Evolutionary conservation across 805 yeast species (phyloP).

Genomic region (Wickerhamomyces silvicola): DNA sequence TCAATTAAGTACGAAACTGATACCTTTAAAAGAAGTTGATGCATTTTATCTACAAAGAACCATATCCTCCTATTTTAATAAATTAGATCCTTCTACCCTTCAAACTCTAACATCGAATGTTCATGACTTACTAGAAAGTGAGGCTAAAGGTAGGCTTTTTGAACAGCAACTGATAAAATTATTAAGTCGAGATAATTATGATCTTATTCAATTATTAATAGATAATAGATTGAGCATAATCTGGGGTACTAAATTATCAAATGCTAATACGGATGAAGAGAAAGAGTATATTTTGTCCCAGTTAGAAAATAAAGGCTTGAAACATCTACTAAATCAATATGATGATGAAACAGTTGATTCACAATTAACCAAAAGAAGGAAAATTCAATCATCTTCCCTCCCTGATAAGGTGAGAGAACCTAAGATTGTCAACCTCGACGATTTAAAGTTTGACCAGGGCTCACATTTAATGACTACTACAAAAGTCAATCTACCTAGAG

Average conservation of each 20-base stretch:
- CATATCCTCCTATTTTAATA: constrained; percentile 29
- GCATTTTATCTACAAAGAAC: constrained; percentile 50
- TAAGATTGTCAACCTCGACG: constrained; percentile 53
- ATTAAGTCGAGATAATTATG: constrained; percentile 45
- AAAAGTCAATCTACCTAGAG: constrained; percentile 71
- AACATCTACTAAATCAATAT: constrained; percentile 36
- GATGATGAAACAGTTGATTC: constrained; percentile 13
- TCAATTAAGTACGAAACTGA: neutral
- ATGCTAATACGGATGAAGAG: constrained; percentile 31
- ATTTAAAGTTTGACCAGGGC: constrained; percentile 66
- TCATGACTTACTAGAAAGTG: constrained; percentile 31
- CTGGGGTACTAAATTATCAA: constrained; percentile 46
- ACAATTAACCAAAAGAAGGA: constrained; percentile 22
- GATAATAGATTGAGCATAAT: constrained; percentile 45
- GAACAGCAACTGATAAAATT: constrained; percentile 49
- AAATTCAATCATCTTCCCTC: constrained; percentile 8
- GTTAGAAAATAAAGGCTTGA: constrained; percentile 38
- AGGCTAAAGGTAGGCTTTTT: constrained; percentile 34
- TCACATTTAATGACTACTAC: constrained; percentile 59
- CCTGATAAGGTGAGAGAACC: constrained; percentile 32
- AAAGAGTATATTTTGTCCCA: constrained; percentile 31
- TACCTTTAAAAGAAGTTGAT: constrained; percentile 36
- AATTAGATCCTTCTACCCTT: constrained; percentile 32
- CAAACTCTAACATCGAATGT: constrained; percentile 37
- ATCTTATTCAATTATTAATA: constrained; percentile 41